phyloP scores from a whole-genome alignment of 768 basidiomycete genomes.

The Pleurotus djamor region DNA sequence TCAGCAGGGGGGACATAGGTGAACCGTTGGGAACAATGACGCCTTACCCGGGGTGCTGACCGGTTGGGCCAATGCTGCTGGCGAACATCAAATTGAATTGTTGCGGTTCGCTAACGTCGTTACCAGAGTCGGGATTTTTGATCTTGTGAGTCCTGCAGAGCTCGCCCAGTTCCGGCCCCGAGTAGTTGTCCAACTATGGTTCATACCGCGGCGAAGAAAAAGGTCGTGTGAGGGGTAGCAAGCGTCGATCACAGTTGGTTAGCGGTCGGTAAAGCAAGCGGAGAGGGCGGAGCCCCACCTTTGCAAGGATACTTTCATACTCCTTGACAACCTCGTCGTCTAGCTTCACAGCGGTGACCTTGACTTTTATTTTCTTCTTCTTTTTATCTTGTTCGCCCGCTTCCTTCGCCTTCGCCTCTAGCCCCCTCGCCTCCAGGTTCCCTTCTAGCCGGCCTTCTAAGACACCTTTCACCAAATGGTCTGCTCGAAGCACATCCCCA shows the following conservation, averaged over 20 bases:
- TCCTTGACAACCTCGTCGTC: slow-evolving; percentile 70
- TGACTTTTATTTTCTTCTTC: slow-evolving; percentile 78
- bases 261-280: background rate
- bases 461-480: slow-evolving; percentile 93
- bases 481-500: slow-evolving; percentile 95
- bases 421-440: slow-evolving; percentile 85
- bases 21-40: background rate
- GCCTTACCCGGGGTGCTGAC: slow-evolving; percentile 88
- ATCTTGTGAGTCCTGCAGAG: slow-evolving; percentile 81
- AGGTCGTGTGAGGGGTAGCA: slow-evolving; percentile 1
- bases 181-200: slow-evolving; percentile 86
- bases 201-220: slow-evolving; percentile 7
- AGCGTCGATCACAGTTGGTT: background rate
- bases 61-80: slow-evolving; percentile 95
- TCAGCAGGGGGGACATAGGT: background rate
- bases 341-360: slow-evolving; percentile 67
- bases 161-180: slow-evolving; percentile 84
- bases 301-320: slow-evolving; percentile 85
- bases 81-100: slow-evolving; percentile 99
- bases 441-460: slow-evolving; percentile 88
- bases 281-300: slow-evolving; percentile 49
- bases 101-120: slow-evolving; percentile 90
- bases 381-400: slow-evolving; percentile 59
- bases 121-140: slow-evolving; percentile 88
- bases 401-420: slow-evolving; percentile 50